Base-by-base conservation (phyloP, 2,329 filamentous ascomycete species). In the Aspergillus arachidicola region DNA sequence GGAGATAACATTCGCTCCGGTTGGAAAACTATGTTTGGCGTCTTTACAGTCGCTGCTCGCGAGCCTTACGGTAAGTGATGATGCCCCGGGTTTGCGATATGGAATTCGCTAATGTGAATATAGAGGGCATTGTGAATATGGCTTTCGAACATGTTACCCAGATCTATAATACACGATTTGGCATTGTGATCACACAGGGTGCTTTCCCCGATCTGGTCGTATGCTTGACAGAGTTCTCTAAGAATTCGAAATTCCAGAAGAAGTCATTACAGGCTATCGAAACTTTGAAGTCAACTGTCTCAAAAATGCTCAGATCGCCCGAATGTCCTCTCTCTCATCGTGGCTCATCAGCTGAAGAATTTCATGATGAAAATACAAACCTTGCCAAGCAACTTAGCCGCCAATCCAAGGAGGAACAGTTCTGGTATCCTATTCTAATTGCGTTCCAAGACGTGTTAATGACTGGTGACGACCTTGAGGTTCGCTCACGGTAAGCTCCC, bases 1-100 rank as follows among this genome's bases (percentile, higher is more conserved):
- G 96, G 96, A 6, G 91, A 97, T 78, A 98, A 98, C 71, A 99
- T 99, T 73, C 90, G 94, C 58, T 97, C 94, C 45, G 95, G 95
- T 6, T 99, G 95, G 95, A 91, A 95, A 75, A 98, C 96, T 23
- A 99, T 99, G 94, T 98, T 99, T 78, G 95, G 94, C 4, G 94
- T 97, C 34, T 99, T 99, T 75, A 97, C 94, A 1, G 93, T 98
- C 43, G 95, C 96, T 32, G 95, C 96, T 21, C 86, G 91, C 65
- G 96, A 98, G 74, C 92, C 91, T 19, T 94, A 97, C 75, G 85
- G 85, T 87, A 80, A 70, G 83, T 74, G 41, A 12, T 19, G 26
- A 50, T 56, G 5, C 6, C 7, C 30, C 6, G 30, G n/a, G 30
- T 48, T 30, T 21, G 14, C 2, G 9, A 26, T 23, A 19, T 48